Percentiles rank a stretch among this genome's conserved stretches.
Evolutionary conservation across 208 protist genomes (phyloP).

Genomic region (Tritrichomonas foetus): DNA sequence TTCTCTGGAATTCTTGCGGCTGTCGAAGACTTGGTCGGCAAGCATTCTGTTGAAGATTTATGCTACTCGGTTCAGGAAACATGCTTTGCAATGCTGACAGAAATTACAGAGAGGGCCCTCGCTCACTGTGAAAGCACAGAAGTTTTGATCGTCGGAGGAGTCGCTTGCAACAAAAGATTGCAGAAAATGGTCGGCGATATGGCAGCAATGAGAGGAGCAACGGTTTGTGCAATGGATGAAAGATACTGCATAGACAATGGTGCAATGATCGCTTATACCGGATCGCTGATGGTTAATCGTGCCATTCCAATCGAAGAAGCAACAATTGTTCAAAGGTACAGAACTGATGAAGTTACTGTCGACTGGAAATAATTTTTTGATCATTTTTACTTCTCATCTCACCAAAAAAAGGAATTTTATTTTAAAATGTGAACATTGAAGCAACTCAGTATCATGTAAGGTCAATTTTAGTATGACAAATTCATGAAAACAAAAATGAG

Average conservation of each 20-base stretch:
- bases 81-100: slow-evolving; percentile 93
- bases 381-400: too few relatives aligned
- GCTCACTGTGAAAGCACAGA: slow-evolving; percentile 82
- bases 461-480: too few relatives aligned
- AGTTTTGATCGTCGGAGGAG: slow-evolving; percentile 96
- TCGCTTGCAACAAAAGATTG: slow-evolving; percentile 91
- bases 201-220: slow-evolving; percentile 41
- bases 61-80: slow-evolving; percentile 96
- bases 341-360: slow-evolving; percentile 45
- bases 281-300: slow-evolving; percentile 34
- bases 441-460: too few relatives aligned
- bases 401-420: too few relatives aligned
- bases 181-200: slow-evolving; percentile 80
- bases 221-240: slow-evolving; percentile 52
- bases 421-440: too few relatives aligned
- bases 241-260: slow-evolving; percentile 99
- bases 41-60: slow-evolving; percentile 79
- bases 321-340: slow-evolving; percentile 2
- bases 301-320: neutral
- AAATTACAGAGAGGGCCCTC: slow-evolving; percentile 98
- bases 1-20: slow-evolving; percentile 53
- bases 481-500: too few relatives aligned
- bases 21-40: slow-evolving; percentile 49
- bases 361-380: slow-evolving; percentile 16
- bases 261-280: slow-evolving; percentile 97